Percentiles rank a stretch among this genome's conserved stretches.
Evolutionary conservation across 129 eudicot species (phyloP).

Genomic region (Flaveria robusta): DNA sequence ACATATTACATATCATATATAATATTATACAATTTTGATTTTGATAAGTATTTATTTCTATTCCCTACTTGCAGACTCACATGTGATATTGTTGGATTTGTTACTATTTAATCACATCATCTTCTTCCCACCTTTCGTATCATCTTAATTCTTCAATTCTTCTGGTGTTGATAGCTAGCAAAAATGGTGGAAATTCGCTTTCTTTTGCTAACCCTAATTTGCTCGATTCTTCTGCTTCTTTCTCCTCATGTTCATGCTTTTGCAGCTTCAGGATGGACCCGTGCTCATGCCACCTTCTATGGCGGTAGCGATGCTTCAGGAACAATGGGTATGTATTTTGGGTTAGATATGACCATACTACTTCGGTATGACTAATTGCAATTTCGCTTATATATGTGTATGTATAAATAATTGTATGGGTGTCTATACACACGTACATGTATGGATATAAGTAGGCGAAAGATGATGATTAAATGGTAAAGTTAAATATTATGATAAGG

Average conservation of each 20-base stretch:
- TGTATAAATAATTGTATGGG: too few species aligned
- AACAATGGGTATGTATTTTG: constrained; percentile 74
- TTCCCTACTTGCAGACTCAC: constrained; percentile 50
- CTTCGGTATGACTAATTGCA: neutral
- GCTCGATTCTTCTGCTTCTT: constrained; percentile 21
- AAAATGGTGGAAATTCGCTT: constrained; percentile 43
- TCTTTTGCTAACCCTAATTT: constrained; percentile 23
- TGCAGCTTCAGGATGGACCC: constrained; percentile 68
- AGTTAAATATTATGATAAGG: neutral
- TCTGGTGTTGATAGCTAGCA: neutral
- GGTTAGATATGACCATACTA: neutral
- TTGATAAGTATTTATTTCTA: constrained; percentile 18
- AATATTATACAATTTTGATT: neutral
- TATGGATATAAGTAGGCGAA: too few species aligned
- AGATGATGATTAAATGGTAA: neutral
- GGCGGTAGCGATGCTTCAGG: constrained; percentile 98
- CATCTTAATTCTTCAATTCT: constrained; percentile 8
- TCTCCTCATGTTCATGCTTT: constrained; percentile 44
- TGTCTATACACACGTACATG: too few species aligned
- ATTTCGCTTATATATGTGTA: neutral
- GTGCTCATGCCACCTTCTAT: constrained; percentile 90
- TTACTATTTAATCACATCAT: constrained; percentile 44
- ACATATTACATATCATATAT: neutral
- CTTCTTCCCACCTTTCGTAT: constrained; percentile 29
- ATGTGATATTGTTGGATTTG: constrained; percentile 63